A percentile compares a stretch with the other conserved stretches of the same genome.
phyloP scores from a whole-genome alignment of 2,329 filamentous ascomycete genomes.

The Decorospora gaudefroyi region DNA sequence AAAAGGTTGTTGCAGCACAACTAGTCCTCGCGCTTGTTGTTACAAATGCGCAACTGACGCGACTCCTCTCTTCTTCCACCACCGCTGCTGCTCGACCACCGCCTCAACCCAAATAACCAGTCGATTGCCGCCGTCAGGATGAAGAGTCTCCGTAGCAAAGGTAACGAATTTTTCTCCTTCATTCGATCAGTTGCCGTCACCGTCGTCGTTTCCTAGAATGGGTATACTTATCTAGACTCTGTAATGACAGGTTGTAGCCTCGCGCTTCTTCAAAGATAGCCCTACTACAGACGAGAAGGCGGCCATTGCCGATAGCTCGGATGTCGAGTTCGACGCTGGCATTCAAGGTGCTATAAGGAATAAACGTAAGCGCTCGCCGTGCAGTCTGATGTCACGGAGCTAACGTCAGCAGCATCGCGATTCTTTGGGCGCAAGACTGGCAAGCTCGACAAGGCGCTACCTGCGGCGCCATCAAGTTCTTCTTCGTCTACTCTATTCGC shows the following conservation, averaged over 20 bases:
- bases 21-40: too few relatives aligned
- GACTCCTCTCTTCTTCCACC: neutral
- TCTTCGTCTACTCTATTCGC: slow-evolving; percentile 5
- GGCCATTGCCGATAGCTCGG: slow-evolving; percentile 8
- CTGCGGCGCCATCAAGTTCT: neutral
- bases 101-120: neutral
- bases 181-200: too few relatives aligned
- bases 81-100: neutral
- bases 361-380: slow-evolving; percentile 19
- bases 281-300: slow-evolving; percentile 24
- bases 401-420: slow-evolving; percentile 18
- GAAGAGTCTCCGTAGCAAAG: slow-evolving; percentile 29
- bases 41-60: neutral
- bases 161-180: slow-evolving; percentile 8
- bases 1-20: too few relatives aligned
- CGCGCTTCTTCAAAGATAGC: slow-evolving; percentile 27
- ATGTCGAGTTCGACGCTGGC: slow-evolving; percentile 21
- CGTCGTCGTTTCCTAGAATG: too few relatives aligned
- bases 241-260: slow-evolving; percentile 16
- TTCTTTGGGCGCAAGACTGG: slow-evolving; percentile 16
- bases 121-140: slow-evolving; percentile 6
- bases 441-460: slow-evolving; percentile 13
- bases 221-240: too few relatives aligned
- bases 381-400: neutral
- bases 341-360: slow-evolving; percentile 18